These are phyloP conservation scores for Scedosporium apiospermum DNA, from an alignment of 2,329 filamentous ascomycete species.

Conservation along the genomic window DNA sequence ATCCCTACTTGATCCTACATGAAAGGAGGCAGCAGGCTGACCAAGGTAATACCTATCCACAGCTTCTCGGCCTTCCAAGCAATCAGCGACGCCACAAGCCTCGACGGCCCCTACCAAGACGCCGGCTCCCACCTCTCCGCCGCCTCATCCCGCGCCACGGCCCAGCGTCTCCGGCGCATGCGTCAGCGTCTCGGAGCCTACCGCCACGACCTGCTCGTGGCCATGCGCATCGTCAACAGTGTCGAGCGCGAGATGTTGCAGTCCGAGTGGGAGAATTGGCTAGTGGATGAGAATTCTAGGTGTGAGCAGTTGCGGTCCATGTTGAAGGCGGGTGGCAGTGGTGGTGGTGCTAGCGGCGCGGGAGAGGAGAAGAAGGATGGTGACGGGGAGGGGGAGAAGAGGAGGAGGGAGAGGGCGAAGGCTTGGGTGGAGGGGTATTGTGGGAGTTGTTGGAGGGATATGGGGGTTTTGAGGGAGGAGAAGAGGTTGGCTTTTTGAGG, in stretches of 20 bases:
- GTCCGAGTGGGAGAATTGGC: conserved; percentile 91
- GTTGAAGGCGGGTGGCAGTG: conserved; percentile 5
- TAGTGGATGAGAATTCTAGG: conserved; percentile 65
- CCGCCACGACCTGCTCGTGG: conserved; percentile 82
- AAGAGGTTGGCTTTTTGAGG: conserved; percentile 15
- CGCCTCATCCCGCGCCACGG: conserved; percentile 41
- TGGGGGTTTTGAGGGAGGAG: conserved; percentile 20
- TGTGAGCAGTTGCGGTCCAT: conserved; percentile 50
- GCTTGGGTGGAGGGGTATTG: conserved; percentile 46
- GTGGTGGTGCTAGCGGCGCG: conserved; percentile 8
- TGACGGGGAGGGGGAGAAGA: conserved; percentile 22
- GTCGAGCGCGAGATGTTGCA: conserved; percentile 79
- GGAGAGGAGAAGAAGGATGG: conserved; percentile 14
- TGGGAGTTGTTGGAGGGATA: conserved; percentile 43
- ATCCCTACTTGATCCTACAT: background rate
- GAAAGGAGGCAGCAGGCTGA: background rate
- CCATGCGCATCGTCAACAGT: conserved; percentile 79
- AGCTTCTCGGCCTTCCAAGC: conserved; percentile 53
- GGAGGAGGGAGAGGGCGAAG: conserved; percentile 26
- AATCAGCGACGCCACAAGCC: conserved; percentile 47
- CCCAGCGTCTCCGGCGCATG: conserved; percentile 64
- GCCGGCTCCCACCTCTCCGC: conserved; percentile 38
- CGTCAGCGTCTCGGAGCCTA: conserved; percentile 75
- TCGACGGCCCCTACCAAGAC: conserved; percentile 47
- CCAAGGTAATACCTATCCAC: background rate